Conservation (phyloP, 1,284 basidiomycete genomes). For the Leccinum cinnamomeum region DNA sequence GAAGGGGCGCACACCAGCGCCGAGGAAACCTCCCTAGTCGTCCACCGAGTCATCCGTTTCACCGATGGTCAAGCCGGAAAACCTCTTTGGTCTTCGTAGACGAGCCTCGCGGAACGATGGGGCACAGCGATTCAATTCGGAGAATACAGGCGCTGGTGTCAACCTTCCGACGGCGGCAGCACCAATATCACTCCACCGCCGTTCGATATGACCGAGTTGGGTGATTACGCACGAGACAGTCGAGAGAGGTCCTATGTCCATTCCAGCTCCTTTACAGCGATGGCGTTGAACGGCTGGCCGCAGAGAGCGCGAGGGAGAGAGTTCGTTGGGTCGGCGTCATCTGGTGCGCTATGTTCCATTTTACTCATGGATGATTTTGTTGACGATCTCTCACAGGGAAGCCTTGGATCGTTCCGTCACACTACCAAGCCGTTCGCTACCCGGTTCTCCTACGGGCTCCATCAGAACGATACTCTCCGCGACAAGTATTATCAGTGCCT, state of each 20-base stretch:
- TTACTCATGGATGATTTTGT: background rate
- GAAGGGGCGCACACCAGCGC: slow-evolving; percentile 63
- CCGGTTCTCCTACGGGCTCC: slow-evolving; percentile 69
- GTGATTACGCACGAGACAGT: slow-evolving; percentile 41
- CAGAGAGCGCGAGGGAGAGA: slow-evolving; percentile 79
- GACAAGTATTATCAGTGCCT: slow-evolving; percentile 36
- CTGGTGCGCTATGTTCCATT: slow-evolving; percentile 54
- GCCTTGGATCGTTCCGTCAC: slow-evolving; percentile 53
- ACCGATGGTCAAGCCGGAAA: slow-evolving; percentile 36
- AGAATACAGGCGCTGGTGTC: slow-evolving; percentile 17
- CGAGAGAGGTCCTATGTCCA: slow-evolving; percentile 71
- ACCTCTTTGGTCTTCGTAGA: slow-evolving; percentile 63
- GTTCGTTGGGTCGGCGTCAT: slow-evolving; percentile 87
- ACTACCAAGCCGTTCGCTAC: slow-evolving; percentile 49
- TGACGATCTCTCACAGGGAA: slow-evolving; percentile 52
- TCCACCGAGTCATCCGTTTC: slow-evolving; percentile 29
- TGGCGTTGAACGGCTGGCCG: slow-evolving; percentile 80
- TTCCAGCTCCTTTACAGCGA: slow-evolving; percentile 88
- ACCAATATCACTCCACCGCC: slow-evolving; percentile 42
- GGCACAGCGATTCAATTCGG: slow-evolving; percentile 13
- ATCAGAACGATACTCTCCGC: slow-evolving; percentile 68
- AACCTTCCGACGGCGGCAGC: slow-evolving; percentile 23
- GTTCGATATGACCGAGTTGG: slow-evolving; percentile 48
- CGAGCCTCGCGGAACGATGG: slow-evolving; percentile 49
- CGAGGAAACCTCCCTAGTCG: slow-evolving; percentile 28